These are phyloP conservation scores for Skeletonema menzelii DNA, from an alignment of 108 stramenopile species.

Conservation along the genomic window DNA sequence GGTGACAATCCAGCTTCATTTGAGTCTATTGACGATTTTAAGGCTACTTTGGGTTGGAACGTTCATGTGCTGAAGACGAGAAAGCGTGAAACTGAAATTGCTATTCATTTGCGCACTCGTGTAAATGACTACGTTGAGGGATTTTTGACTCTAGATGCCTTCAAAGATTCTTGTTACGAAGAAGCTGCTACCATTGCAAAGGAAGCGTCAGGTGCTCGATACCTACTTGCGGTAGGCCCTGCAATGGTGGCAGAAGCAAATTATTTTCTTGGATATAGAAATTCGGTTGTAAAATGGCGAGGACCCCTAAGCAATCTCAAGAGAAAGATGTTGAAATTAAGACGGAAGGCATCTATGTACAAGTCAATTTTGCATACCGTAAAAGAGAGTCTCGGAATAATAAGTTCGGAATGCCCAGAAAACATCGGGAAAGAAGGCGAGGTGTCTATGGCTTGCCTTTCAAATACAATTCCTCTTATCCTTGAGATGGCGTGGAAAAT, in stretches of 20 bases:
- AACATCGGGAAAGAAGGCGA: slow-evolving; percentile 12
- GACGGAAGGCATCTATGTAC: slow-evolving; percentile 21
- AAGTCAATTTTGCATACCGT: slow-evolving; percentile 27
- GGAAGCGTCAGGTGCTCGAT: slow-evolving; percentile 40
- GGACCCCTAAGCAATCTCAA: slow-evolving; percentile 31
- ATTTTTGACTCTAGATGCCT: slow-evolving; percentile 31
- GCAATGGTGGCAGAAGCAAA: slow-evolving; percentile 47
- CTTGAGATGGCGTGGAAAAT: slow-evolving; percentile 48
- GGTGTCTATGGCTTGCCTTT: slow-evolving; percentile 22
- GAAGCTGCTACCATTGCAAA: slow-evolving; percentile 46
- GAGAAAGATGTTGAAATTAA: slow-evolving; percentile 17
- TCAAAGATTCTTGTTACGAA: slow-evolving; percentile 24
- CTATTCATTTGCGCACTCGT: slow-evolving; percentile 23
- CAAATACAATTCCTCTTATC: slow-evolving; percentile 40
- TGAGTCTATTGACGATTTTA: slow-evolving; percentile 34
- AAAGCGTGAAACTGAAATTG: slow-evolving; percentile 44
- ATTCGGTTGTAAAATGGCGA: slow-evolving; percentile 43
- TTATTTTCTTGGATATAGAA: slow-evolving; percentile 35
- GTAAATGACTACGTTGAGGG: slow-evolving; percentile 46
- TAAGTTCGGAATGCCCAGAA: background rate
- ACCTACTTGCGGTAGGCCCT: slow-evolving; percentile 45
- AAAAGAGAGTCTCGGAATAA: slow-evolving; percentile 3
- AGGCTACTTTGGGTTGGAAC: slow-evolving; percentile 24
- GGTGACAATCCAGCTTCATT: slow-evolving; percentile 15
- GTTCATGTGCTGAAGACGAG: slow-evolving; percentile 27